These are phyloP conservation scores for Berkeleyomyces rouxiae DNA, from an alignment of 2,329 filamentous ascomycete genomes.

Conservation along the genomic window DNA sequence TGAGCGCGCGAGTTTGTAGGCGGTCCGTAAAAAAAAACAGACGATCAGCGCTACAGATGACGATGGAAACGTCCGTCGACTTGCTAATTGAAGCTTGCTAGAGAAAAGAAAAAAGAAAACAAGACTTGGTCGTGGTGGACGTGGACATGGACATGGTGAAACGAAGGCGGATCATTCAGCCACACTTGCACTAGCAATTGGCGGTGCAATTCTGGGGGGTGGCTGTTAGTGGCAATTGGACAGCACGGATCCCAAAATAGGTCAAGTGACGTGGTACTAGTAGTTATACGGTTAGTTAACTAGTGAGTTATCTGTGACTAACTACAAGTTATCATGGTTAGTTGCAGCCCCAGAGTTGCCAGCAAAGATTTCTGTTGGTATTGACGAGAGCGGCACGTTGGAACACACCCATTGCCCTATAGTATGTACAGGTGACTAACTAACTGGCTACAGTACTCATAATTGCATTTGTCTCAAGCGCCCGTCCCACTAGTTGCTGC, in stretches of 20 bases:
- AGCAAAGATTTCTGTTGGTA: too few relatives aligned
- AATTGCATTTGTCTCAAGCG: too few relatives aligned
- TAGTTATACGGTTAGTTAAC: neutral
- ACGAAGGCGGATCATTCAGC: neutral
- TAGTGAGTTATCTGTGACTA: neutral
- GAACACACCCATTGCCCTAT: neutral
- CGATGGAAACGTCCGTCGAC: too few relatives aligned
- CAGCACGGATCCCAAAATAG: neutral
- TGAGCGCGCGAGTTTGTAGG: too few relatives aligned
- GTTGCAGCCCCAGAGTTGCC: too few relatives aligned
- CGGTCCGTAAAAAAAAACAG: neutral
- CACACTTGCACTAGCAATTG: neutral
- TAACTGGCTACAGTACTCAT: too few relatives aligned
- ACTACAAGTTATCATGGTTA: too few relatives aligned
- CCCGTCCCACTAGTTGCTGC: slow-evolving; percentile 17
- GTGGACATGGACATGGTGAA: neutral
- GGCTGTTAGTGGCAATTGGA: neutral
- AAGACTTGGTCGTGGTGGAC: too few relatives aligned
- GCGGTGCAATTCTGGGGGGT: neutral
- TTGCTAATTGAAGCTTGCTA: neutral
- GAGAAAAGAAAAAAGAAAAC: neutral
- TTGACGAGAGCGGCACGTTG: neutral
- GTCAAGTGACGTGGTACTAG: neutral
- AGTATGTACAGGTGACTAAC: too few relatives aligned
- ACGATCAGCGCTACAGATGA: too few relatives aligned